These are phyloP conservation scores for Aspergillus indologenus DNA, from an alignment of 495 filamentous ascomycete species.

Conservation along the genomic window DNA sequence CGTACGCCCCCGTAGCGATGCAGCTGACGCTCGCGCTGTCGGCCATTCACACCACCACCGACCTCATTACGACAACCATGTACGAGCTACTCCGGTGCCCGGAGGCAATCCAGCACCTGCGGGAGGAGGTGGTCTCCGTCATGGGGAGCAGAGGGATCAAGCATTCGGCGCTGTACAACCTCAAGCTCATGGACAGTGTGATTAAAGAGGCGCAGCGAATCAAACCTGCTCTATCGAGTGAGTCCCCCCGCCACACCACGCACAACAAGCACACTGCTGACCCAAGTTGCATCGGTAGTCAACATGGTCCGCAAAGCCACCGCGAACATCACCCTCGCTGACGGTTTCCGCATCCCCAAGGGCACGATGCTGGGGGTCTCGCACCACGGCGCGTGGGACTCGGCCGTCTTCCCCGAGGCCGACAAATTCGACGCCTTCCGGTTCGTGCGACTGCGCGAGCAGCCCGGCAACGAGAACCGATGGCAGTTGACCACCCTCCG, in stretches of 20 bases:
- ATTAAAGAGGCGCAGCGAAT: constrained; percentile 18
- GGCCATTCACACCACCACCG: constrained; percentile 14
- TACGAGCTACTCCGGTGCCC: constrained; percentile 1
- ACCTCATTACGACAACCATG: constrained; percentile 10
- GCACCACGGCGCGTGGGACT: constrained; percentile 3
- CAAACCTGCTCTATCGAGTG: constrained; percentile 9
- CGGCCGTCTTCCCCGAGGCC: constrained; percentile 4
- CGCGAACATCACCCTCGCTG: background rate
- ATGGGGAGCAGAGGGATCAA: constrained; percentile 3
- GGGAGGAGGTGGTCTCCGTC: constrained; percentile 9
- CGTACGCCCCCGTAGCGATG: constrained; percentile 5
- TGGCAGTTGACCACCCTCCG: constrained; percentile 2
- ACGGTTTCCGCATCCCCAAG: constrained; percentile 7
- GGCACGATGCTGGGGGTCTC: background rate
- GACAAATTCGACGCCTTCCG: constrained; percentile 10
- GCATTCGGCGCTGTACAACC: constrained; percentile 2
- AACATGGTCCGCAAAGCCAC: background rate
- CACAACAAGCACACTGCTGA: too few species aligned
- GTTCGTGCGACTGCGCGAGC: constrained; percentile 2
- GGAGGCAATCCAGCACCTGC: constrained; percentile 7
- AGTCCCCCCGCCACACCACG: background rate
- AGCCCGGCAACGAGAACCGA: background rate
- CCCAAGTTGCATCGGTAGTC: too few species aligned
- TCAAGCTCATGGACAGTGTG: constrained; percentile 18
- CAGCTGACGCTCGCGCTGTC: constrained; percentile 6